Base-by-base conservation (phyloP, 345 rosid species). In the Euphorbia peplus region DNA sequence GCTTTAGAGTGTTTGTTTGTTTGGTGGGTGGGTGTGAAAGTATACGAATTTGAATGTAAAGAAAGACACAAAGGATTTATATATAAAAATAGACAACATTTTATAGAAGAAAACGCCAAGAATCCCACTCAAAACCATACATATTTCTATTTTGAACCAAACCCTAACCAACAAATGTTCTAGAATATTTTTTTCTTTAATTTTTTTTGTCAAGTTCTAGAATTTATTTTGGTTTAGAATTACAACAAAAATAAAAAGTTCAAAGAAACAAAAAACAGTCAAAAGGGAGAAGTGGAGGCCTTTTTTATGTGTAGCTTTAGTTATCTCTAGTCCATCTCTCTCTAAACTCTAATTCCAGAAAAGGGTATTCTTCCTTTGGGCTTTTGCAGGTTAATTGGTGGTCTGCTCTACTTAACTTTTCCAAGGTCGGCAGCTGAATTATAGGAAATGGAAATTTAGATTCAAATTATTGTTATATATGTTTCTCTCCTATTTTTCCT, bases 51-150 rank as follows among this genome's bases (percentile, higher is more conserved):
- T 70, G 37, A 58, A n/a, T n/a, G n/a, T n/a, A 56, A 65, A 73
- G 76, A 68, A 69, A 66, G 69, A 25, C 53, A 41, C 53, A 48
- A 69, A 62, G 64, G 35, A 68, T 12, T 8, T 39, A 48, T n/a
- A 69, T 26, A 47, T 47, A 44, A 2, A 44, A 2, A 8, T 44
- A 32, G 9, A 8, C n/a, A n/a, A n/a, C n/a, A n/a, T n/a, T 44
- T 50, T 5, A 50, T 2, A 2, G 24, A 18, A 74, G 79, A 76
- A 85, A 73, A 80, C 63, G 83, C 79, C 83, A 82, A 82, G 75
- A 62, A 73, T 66, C 51, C 55, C 79, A 76, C 83, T 80, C 48
- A 85, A 70, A 64, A 74, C 83, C 82, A 78, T 78, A 83, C 83
- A 80, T 67, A 22, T 41, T 70, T 62, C 64, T 58, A 41, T 67